Evolutionary conservation across 768 basidiomycete species (phyloP), one percentile per base, ranked within the genome.

Genomic region (Mycena haematopus): DNA sequence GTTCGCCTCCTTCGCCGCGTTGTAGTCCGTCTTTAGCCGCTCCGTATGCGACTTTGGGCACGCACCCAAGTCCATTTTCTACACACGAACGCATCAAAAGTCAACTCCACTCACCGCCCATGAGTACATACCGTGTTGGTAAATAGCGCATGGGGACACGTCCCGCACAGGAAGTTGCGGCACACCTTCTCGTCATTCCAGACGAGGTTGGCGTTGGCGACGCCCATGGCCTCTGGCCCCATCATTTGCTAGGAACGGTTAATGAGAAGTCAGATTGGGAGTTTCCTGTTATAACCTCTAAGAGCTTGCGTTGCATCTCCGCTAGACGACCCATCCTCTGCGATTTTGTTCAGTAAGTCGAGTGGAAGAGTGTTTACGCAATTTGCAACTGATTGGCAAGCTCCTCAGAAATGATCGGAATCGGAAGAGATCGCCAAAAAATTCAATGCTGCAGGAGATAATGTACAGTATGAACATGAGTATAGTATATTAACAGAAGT

Each of bases 11-110:
- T 86, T 87, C 40, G 91, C 92, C 21, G 88, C 87, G 60, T 91
- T 75, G 77, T 90, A 99, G 68, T 97, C 94, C 15, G 89, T 91
- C 77, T 96, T 95, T 68, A 98, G 83, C 54, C 94, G 88, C 70
- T 96, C 95, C 7, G 93, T 95, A 75, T 99, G 97, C 27, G 95
- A 92, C 74, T 96, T 96, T 6, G 97, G 94, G 75, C 97, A 99
- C 50, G 95, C 92, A 25, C 97, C 97, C 21, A 99, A 82, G 77
- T 99, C 97, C 96, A 99, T 99, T 96, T 97, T 98, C 96, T 96
- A 6, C 40, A 17, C 36, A 15, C n/a, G 19, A 21, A 42, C 17
- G 74, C 9, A 4, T 14, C 13, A 15, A 15, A 21, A 62, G 59
- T 42, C 6, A 44, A 44, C 44, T 15, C 42, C 21, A 17, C 42